Conservation (phyloP, 2,329 filamentous ascomycete genomes). For the Zasmidium cellare region DNA sequence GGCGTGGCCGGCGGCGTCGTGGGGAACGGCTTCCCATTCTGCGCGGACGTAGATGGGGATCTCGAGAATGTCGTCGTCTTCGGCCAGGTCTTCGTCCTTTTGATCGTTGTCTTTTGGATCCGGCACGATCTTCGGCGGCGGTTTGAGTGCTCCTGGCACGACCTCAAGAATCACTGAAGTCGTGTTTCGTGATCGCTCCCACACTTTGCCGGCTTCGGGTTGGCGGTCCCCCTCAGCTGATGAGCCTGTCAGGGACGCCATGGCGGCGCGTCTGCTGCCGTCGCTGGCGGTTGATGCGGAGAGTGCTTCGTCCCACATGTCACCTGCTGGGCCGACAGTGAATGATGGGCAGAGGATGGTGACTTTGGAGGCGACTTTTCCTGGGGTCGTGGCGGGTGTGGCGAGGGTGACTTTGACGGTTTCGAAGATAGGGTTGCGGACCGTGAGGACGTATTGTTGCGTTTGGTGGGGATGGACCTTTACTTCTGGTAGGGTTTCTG, state of each 20-base stretch:
- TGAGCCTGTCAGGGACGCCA: slow-evolving; percentile 32
- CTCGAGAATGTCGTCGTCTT: slow-evolving; percentile 70
- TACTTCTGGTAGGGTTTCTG: slow-evolving; percentile 17
- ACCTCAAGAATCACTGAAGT: slow-evolving; percentile 92
- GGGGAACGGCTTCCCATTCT: slow-evolving; percentile 80
- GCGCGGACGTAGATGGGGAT: slow-evolving; percentile 92
- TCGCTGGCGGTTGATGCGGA: slow-evolving; percentile 39
- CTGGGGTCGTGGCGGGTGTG: slow-evolving; percentile 76
- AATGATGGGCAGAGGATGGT: slow-evolving; percentile 95
- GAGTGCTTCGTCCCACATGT: slow-evolving; percentile 82
- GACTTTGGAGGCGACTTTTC: slow-evolving; percentile 73
- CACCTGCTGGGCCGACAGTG: slow-evolving; percentile 90
- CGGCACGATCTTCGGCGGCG: slow-evolving; percentile 34
- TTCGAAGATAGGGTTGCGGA: slow-evolving; percentile 94
- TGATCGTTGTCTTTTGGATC: slow-evolving; percentile 36
- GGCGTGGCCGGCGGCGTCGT: slow-evolving; percentile 43
- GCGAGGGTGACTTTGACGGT: slow-evolving; percentile 83
- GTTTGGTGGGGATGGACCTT: slow-evolving; percentile 45
- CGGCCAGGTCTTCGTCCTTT: slow-evolving; percentile 41
- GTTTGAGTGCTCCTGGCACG: slow-evolving; percentile 56
- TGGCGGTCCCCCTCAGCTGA: slow-evolving; percentile 56
- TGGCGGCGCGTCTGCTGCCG: slow-evolving; percentile 31
- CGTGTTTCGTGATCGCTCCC: slow-evolving; percentile 91
- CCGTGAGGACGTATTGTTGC: slow-evolving; percentile 80
- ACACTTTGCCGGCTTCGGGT: slow-evolving; percentile 91